These are phyloP conservation scores for Scutellaria barbata DNA, from an alignment of 257 asterid species.

Conservation along the genomic window DNA sequence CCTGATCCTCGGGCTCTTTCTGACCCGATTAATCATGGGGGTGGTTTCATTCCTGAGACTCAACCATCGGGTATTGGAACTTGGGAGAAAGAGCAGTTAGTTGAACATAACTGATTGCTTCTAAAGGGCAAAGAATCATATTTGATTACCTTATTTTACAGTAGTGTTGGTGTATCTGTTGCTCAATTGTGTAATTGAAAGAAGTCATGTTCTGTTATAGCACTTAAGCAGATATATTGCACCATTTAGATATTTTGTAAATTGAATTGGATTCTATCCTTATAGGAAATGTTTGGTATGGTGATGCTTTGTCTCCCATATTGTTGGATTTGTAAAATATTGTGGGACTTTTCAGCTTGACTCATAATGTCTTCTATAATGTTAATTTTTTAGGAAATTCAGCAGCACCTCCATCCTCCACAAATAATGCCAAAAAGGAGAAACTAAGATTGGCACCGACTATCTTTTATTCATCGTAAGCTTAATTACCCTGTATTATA, in stretches of 20 bases:
- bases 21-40: conserved; percentile 83
- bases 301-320: neutral
- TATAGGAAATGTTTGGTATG: neutral
- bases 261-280: neutral
- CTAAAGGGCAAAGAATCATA: too few species aligned
- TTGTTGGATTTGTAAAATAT: neutral
- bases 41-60: conserved; percentile 92
- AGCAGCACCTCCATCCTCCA: conserved; percentile 44
- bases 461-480: conserved; percentile 88
- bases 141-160: too few species aligned
- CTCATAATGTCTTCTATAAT: conserved; percentile 12
- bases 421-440: conserved; percentile 53
- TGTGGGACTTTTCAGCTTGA: neutral
- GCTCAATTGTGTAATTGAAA: neutral
- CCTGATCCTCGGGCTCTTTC: conserved; percentile 70
- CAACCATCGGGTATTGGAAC: conserved; percentile 65
- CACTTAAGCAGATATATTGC: neutral
- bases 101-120: too few species aligned
- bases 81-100: neutral
- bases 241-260: neutral
- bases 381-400: conserved; percentile 51
- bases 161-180: neutral
- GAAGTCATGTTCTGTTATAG: conserved; percentile 2
- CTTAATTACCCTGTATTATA: conserved; percentile 21
- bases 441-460: conserved; percentile 60